A percentile compares a stretch with the other conserved stretches of the same genome.
Conservation (phyloP, 345 rosid species). For the Cochlearia excelsa region DNA sequence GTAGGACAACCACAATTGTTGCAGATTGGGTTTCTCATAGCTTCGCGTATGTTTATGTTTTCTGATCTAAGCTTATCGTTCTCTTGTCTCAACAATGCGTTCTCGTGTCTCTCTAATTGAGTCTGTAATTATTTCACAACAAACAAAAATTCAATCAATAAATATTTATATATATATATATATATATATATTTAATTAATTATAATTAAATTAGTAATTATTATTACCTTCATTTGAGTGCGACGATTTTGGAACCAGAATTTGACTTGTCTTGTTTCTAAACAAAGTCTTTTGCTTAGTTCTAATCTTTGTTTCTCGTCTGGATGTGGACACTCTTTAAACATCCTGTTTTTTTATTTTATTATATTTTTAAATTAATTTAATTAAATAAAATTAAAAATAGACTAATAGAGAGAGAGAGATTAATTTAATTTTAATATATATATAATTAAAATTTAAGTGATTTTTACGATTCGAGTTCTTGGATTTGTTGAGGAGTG, state of each 20-base stretch:
- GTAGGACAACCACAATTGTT: slow-evolving; percentile 88
- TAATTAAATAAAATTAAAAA: neutral
- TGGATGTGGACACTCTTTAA: slow-evolving; percentile 95
- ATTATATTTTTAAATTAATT: neutral
- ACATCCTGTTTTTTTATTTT: slow-evolving; percentile 37
- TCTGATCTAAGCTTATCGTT: slow-evolving; percentile 90
- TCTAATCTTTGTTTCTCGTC: slow-evolving; percentile 90
- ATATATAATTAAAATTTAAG: no score
- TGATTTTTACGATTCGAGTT: slow-evolving; percentile 72
- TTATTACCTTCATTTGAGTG: slow-evolving; percentile 83
- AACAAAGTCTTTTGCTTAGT: slow-evolving; percentile 69
- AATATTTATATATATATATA: no score
- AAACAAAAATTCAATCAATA: neutral
- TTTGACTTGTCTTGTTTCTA: slow-evolving; percentile 92
- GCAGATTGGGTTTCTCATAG: slow-evolving; percentile 88
- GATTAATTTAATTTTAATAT: neutral
- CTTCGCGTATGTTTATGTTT: slow-evolving; percentile 90
- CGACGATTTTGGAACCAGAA: slow-evolving; percentile 99
- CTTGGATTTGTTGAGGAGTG: slow-evolving; percentile 99
- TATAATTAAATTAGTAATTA: no score
- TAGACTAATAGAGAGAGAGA: neutral
- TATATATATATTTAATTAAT: no score
- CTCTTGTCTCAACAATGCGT: slow-evolving; percentile 80
- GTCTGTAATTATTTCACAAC: slow-evolving; percentile 43
- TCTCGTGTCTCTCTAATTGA: slow-evolving; percentile 92